phyloP scores from a whole-genome alignment of 768 basidiomycete species.

The Boletus sp. region DNA sequence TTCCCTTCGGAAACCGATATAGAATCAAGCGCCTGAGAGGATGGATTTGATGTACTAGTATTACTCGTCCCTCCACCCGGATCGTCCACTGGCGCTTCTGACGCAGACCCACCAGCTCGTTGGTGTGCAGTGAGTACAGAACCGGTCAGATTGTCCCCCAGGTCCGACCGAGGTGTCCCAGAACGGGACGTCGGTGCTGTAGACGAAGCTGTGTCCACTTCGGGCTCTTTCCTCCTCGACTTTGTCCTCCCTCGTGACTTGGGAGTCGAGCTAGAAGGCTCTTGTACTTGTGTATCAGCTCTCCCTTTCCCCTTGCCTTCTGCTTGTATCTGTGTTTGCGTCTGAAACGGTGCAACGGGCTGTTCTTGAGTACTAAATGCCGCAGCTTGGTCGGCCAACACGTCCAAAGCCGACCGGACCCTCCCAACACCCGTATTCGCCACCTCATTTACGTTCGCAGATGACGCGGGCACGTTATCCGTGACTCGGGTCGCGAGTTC shows the following conservation, averaged over 20 bases:
- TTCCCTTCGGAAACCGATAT: background rate
- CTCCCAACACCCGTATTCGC: conserved; percentile 17
- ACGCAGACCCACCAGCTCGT: background rate
- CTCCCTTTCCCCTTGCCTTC: conserved; percentile 25
- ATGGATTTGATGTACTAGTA: background rate
- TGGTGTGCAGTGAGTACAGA: background rate
- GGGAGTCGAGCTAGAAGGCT: background rate
- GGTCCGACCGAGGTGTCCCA: conserved; percentile 16
- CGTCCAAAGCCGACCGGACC: conserved; percentile 59
- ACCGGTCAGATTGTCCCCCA: background rate
- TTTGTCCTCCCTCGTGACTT: conserved; percentile 10
- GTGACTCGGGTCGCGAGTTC: conserved; percentile 1
- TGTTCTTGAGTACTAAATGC: conserved; percentile 42
- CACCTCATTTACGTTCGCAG: background rate
- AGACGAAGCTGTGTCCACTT: conserved; percentile 3
- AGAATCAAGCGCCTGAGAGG: conserved; percentile 10
- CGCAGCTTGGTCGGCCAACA: conserved; percentile 71
- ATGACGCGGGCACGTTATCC: background rate
- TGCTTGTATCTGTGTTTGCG: background rate
- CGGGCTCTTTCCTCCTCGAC: conserved; percentile 6
- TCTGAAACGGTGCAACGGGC: background rate
- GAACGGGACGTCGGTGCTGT: conserved; percentile 9
- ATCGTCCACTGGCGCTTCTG: conserved; percentile 18
- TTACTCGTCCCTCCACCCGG: conserved; percentile 17
- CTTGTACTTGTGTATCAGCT: conserved; percentile 1